Base-by-base conservation (phyloP, 1,284 basidiomycete genomes). In the Naganishia albida region DNA sequence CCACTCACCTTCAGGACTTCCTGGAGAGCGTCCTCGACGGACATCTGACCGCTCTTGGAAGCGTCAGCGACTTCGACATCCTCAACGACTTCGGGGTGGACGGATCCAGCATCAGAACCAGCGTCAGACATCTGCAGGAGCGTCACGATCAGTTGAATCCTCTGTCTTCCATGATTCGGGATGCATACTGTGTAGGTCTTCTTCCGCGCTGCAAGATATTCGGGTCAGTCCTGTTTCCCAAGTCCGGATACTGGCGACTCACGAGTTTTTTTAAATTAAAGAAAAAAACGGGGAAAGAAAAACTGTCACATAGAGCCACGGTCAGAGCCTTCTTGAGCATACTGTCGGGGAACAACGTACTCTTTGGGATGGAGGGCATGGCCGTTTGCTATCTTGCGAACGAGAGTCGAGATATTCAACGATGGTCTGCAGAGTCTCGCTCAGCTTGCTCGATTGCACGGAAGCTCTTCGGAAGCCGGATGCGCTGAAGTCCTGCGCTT, bases 11-110 rank as follows among this genome's bases (percentile, higher is more conserved):
- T 81, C 74, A 81, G 75, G 67, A 81, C 82, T 72, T 94, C 90
- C 85, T 97, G 90, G 80, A 99, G 91, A 75, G 94, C 95, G 66
- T 97, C 94, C 85, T 99, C 95, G 74, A 99, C 92, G 70, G 89
- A 88, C 81, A 99, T 85, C 83, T 94, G 92, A 73, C 93, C 93
- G 81, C 81, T 46, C 83, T 91, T 92, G 77, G 93, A 89, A 48
- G 89, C 89, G 75, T 91, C 89, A 72, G 85, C 84, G 73, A 82
- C 82, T 74, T 83, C 81, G 75, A 82, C 80, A 72, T 80, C 79
- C 76, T 82, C 82, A 72, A 82, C 81, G 46, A 75, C 76, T 69
- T 71, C 73, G 20, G 81, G 83, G 74, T 85, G 80, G 75, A 91
- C 89, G 80, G 77, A 78, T 70, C 90, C 87, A 81, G 85, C 82